Evolutionary conservation across 208 protist species (phyloP), one percentile per base, ranked within the genome.

Genomic region (Trypanosomatidae sp.): DNA sequence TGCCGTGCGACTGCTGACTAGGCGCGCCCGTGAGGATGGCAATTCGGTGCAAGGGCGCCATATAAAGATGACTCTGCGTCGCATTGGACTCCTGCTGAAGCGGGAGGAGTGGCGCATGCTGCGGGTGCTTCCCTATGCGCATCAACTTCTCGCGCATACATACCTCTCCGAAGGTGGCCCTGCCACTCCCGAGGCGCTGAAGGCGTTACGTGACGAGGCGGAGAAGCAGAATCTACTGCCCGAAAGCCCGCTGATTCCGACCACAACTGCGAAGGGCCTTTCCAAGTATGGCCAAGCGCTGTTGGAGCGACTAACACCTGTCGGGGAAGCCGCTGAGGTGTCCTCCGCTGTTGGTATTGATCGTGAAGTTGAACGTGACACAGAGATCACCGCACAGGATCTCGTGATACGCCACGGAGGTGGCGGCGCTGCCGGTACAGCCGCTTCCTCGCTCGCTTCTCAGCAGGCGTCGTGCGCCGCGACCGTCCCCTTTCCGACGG

Each of bases 111-210:
- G 80, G 73, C 43, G 73, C 53, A 83, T 86, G 76, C 73, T 93
- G 43, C 90, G 90, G 9, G 89, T 97, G 53, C 71, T 97, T 39
- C 88, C 92, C 12, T 78, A 92, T 36, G 67, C 80, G 3, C 89
- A 97, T 68, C 90, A 97, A 79, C 79, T 97, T 25, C 79, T 85
- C 8, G 88, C 92, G 12, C 92, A 95, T 74, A 83, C 76, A 36
- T 94, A 95, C 75, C 69, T 97, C 47, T 70, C 73, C 25, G 84
- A 86, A 76, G 89, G 86, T 17, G 85, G 84, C 2, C 81, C 84
- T 13, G 82, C 83, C 9, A 83, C 71, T 30, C 62, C 80, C 1
- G 81, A 90, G 43, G 83, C 86, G 28, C 71, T 93, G 62, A 56
- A 66, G 17, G 79, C 88, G 28, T 74, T 93, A 41, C 89, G 85